These are phyloP conservation scores for Fomitopsis schrenkii DNA, from an alignment of 1,284 basidiomycete species.

Conservation along the genomic window DNA sequence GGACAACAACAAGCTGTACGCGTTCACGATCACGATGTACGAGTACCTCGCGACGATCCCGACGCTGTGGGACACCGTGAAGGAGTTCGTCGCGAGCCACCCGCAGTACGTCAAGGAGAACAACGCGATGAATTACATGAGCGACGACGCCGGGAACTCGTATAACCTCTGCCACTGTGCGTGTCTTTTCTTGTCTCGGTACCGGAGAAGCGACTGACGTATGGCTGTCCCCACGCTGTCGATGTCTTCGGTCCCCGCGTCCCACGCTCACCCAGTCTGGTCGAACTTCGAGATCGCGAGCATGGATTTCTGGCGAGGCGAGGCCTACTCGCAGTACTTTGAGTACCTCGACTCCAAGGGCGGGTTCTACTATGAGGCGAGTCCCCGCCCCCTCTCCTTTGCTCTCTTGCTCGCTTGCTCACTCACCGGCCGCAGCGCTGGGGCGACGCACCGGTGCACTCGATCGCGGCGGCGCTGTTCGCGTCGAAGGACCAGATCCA, in stretches of 20 bases:
- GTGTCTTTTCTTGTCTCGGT: slow-evolving; percentile 11
- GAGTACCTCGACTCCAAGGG: slow-evolving; percentile 67
- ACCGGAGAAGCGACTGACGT: not conserved
- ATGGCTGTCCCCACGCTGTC: not conserved
- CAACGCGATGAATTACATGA: slow-evolving; percentile 70
- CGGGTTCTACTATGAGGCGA: slow-evolving; percentile 76
- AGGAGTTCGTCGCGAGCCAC: slow-evolving; percentile 59
- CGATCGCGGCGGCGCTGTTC: slow-evolving; percentile 68
- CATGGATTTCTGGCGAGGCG: slow-evolving; percentile 54
- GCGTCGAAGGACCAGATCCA: slow-evolving; percentile 59
- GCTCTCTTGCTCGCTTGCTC: not conserved
- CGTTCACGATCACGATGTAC: slow-evolving; percentile 74
- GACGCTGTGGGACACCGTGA: slow-evolving; percentile 68
- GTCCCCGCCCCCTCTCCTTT: slow-evolving; percentile 10
- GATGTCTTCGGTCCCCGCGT: no score
- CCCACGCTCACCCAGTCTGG: slow-evolving; percentile 45
- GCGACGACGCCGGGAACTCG: slow-evolving; percentile 54
- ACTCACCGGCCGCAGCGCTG: slow-evolving; percentile 44
- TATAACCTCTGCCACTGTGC: slow-evolving; percentile 78
- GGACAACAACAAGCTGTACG: slow-evolving; percentile 54
- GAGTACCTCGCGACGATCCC: slow-evolving; percentile 74
- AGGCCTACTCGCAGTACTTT: slow-evolving; percentile 72
- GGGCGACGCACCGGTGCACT: slow-evolving; percentile 83
- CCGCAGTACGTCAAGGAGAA: slow-evolving; percentile 60
- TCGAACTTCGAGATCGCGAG: slow-evolving; percentile 78